Evolutionary conservation across 2,329 filamentous ascomycete species (phyloP).

Genomic region (Erysiphe pisi): DNA sequence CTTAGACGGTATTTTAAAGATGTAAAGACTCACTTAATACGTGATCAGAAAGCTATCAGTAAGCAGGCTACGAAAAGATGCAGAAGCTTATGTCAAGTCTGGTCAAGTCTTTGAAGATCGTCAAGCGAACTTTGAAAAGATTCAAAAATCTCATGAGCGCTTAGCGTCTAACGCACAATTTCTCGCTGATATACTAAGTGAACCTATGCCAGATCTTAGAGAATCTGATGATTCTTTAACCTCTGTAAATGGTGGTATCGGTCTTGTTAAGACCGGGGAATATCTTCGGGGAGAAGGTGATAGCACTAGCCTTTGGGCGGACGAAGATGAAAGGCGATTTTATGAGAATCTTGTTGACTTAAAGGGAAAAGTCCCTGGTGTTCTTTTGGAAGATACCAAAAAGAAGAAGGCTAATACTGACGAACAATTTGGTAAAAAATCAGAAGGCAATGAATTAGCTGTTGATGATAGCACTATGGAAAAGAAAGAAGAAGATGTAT

Average conservation of each 20-base stretch:
- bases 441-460: slow-evolving; percentile 44
- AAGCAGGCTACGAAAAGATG: slow-evolving; percentile 86
- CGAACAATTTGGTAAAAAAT: slow-evolving; percentile 70
- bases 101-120: slow-evolving; percentile 97
- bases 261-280: slow-evolving; percentile 85
- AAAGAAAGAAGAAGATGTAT: slow-evolving; percentile 61
- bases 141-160: slow-evolving; percentile 83
- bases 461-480: slow-evolving; percentile 38
- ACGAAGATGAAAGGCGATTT: slow-evolving; percentile 94
- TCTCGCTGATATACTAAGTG: slow-evolving; percentile 74
- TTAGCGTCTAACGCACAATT: slow-evolving; percentile 82
- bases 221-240: slow-evolving; percentile 63
- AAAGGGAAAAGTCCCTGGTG: slow-evolving; percentile 88
- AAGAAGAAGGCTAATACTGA: slow-evolving; percentile 81
- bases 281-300: slow-evolving; percentile 85
- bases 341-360: slow-evolving; percentile 95
- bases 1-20: slow-evolving; percentile 84
- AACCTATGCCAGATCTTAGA: slow-evolving; percentile 87
- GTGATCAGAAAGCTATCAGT: slow-evolving; percentile 83
- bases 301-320: slow-evolving; percentile 93
- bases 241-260: slow-evolving; percentile 65
- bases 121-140: slow-evolving; percentile 90
- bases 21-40: slow-evolving; percentile 73
- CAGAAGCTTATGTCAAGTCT: slow-evolving; percentile 96
- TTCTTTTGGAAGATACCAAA: slow-evolving; percentile 84